A percentile compares a stretch with the other conserved stretches of the same genome.
phyloP scores from a whole-genome alignment of 768 basidiomycete genomes.

The Phanerochaete carnosa region DNA sequence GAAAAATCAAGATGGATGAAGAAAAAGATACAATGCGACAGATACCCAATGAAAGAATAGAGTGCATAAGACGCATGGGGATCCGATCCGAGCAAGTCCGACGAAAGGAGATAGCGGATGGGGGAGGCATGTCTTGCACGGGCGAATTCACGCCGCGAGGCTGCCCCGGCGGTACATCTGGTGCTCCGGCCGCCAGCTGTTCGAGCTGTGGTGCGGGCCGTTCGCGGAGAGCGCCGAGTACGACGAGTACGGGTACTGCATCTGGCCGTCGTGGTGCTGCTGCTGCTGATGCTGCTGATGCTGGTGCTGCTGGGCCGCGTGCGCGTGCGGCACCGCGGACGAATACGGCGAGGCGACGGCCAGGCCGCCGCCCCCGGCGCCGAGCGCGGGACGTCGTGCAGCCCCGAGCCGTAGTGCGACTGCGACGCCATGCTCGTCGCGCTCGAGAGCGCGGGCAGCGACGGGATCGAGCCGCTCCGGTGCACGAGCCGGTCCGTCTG shows the following conservation, averaged over 20 bases:
- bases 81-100: not conserved
- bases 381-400: not conserved
- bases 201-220: not conserved
- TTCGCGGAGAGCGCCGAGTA: not conserved
- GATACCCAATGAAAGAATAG: too few relatives aligned
- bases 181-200: not conserved
- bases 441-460: not conserved
- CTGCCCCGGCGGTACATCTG: not conserved
- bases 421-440: not conserved
- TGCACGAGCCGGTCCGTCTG: slow-evolving; percentile 13
- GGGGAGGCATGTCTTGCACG: not conserved
- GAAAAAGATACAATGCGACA: too few relatives aligned
- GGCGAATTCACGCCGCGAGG: not conserved
- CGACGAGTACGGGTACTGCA: not conserved
- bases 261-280: slow-evolving; percentile 1
- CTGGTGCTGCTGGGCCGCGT: not conserved
- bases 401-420: not conserved
- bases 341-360: too few relatives aligned
- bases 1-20: too few relatives aligned
- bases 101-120: not conserved
- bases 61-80: not conserved
- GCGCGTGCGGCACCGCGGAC: not conserved
- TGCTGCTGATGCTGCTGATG: not conserved
- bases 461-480: not conserved
- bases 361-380: not conserved